Base-by-base conservation (phyloP, 2,329 filamentous ascomycete species). In the Sarocladium kiliense region DNA sequence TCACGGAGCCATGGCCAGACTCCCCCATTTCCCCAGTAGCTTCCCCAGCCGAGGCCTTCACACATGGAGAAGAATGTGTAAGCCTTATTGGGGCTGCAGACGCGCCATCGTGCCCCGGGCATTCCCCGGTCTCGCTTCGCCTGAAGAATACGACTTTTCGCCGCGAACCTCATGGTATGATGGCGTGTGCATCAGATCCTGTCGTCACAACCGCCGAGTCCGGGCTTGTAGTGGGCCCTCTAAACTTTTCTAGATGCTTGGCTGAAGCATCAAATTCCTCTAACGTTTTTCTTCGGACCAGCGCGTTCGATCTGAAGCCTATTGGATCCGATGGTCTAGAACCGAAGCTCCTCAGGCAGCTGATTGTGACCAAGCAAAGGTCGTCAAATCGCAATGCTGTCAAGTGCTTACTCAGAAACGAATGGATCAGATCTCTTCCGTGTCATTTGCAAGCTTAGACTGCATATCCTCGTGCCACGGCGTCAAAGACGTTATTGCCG, bases 21-120 rank as follows among this genome's bases (percentile, higher is more conserved):
- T 47, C 25, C 44, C 27, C 44, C 44, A 47, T 47, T 47, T 47
- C 44, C 44, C 44, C 44, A 47, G 44, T 18, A n/a, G 12, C 11
- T 47, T 47, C 44, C 25, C 44, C 44, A 27, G 16, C 23, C 44
- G 11, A 18, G 25, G 19, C 25, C 18, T 25, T 25, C 21, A 18
- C 6, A 18, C n/a, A 47, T 26, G 44, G 44, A 47, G 16, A 47
- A 26, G 11, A 16, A 9, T 6, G 19, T 27, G 44, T 47, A 26
- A 30, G 23, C 10, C 5, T 10, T 4, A n/a, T 23, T 27, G 44
- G 9, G 3, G 25, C 10, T 27, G 44, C 25, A 23, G 44, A 7
- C 21, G 7, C 14, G 3, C 27, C 25, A 3, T 44, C n/a, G 5
- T 18, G 27, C 44, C 44, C 23, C 23, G 44, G 21, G 5, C 23